Evolutionary conservation across 1,284 basidiomycete species (phyloP), one percentile per base, ranked within the genome.

Genomic region (Phlebopus sp.): DNA sequence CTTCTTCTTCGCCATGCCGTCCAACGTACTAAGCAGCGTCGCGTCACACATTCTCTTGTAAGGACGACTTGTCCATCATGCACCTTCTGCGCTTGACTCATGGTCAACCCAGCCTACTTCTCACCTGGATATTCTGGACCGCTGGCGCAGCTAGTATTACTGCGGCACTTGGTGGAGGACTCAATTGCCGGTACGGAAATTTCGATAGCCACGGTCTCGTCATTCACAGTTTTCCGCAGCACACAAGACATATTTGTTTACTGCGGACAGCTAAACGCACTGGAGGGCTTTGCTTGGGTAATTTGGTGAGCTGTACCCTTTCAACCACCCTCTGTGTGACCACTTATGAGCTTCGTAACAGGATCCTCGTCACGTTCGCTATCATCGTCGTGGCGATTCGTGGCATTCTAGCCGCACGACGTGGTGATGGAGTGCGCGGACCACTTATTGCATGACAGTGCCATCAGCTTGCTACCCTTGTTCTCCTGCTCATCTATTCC

Each of bases 81-180:
- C 31, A n/a, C 17, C 35, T 49, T 1, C 17, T 35, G 42, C 4
- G 13, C 23, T 42, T 49, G 37, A 15, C 36, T 55, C 41, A 53
- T 42, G 15, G 3, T 9, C 27, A 10, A 27, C 37, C 6, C 52
- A 88, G 82, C 63, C 59, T 86, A 51, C 59, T 75, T 47, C 38
- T 90, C 18, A 84, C 86, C 1, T 90, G 86, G 82, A 70, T 84
- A 11, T 71, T 86, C 46, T 87, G 84, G 84, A 75, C 79, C 4
- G 78, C 84, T 2, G 81, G 75, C 3, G 82, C 85, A 3, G 81
- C 82, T 2, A 76, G 82, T 15, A 76, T 90, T 43, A 89, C 86
- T 1, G 67, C 76, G 18, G 69, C 75, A 31, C 70, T 87, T 21
- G 80, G 81, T 13, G 86, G 86, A 18, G 78, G 84, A 10, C 60